Evolutionary conservation across 768 basidiomycete species (phyloP), one percentile per base, ranked within the genome.

Genomic region (Trametes coccinea): DNA sequence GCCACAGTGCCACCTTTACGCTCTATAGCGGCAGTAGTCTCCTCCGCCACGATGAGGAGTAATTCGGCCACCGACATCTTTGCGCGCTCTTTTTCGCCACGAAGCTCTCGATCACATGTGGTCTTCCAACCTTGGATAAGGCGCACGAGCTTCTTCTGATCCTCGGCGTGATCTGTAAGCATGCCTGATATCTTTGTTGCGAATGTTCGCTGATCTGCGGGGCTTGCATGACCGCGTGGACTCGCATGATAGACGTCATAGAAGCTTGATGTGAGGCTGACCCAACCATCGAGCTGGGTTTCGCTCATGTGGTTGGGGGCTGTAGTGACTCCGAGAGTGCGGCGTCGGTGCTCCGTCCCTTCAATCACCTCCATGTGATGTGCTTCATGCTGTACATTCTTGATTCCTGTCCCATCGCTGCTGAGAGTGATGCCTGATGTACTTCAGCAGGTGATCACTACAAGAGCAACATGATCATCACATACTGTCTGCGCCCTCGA

Each of bases 91-190:
- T 49, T 45, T 29, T 22, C 51, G n/a, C 55, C 47, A 6, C 31
- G 22, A 33, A 37, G 13, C 45, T 46, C 46, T 7, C 51, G 10
- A 45, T 34, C 27, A 40, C 33, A 3, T 4, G 5, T 7, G 16
- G 29, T 30, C 45, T 69, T 65, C 53, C 40, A 59, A 11, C 47
- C 63, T 17, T n/a, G 0, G n/a, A 68, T 51, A 3, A 67, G 47
- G 6, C 57, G 34, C 1, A 60, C 50, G 11, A 65, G 57, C 56
- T 71, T 70, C 63, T 71, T 74, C 31, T 71, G 72, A 44, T 75
- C 75, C 10, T 60, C 62, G 1, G 71, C 72, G 57, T 74, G 75
- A 55, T 75, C 73, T 29, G 63, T 65, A 22, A 57, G 61, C 30
- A 70, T 56, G 6, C 67, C 68, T 29, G 55, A 64, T 39, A 70